A percentile compares a stretch with the other conserved stretches of the same genome.
Conservation (phyloP, 1,284 basidiomycete species). For the Rhodotorula sp. region DNA sequence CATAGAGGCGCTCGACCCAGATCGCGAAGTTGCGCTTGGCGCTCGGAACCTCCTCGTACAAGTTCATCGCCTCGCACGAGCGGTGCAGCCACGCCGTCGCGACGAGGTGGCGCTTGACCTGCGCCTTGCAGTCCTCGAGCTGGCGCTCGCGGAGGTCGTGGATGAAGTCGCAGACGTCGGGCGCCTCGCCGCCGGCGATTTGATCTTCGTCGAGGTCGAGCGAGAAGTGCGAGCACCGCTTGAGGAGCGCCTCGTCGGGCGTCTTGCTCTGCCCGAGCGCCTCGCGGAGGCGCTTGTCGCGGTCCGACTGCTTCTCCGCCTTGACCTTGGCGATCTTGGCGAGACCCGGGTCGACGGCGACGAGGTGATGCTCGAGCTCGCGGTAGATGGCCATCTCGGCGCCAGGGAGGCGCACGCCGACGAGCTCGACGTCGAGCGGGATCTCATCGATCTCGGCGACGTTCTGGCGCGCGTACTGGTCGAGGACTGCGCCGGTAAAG, state of each 20-base stretch:
- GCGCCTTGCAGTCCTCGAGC: constrained; percentile 72
- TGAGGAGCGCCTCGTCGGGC: constrained; percentile 67
- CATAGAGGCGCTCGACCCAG: constrained; percentile 4
- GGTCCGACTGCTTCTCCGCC: constrained; percentile 78
- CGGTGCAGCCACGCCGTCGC: constrained; percentile 61
- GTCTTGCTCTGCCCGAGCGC: constrained; percentile 82
- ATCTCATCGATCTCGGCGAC: constrained; percentile 97
- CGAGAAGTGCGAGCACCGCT: constrained; percentile 91
- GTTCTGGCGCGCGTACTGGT: constrained; percentile 63
- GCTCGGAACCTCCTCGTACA: neutral
- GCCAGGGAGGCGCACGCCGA: constrained; percentile 75
- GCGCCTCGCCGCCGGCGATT: constrained; percentile 47
- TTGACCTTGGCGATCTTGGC: constrained; percentile 41
- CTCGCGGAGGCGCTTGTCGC: constrained; percentile 81
- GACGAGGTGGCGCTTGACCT: constrained; percentile 68
- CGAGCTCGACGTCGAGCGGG: constrained; percentile 69
- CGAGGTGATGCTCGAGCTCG: constrained; percentile 91
- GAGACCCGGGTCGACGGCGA: constrained; percentile 75
- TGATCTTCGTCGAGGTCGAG: constrained; percentile 63
- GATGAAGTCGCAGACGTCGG: constrained; percentile 85
- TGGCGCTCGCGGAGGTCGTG: constrained; percentile 77
- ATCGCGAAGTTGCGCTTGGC: constrained; percentile 1
- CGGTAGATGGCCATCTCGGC: constrained; percentile 93
- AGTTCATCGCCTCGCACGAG: constrained; percentile 32
- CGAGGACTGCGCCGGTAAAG: constrained; percentile 25